Base-by-base conservation (phyloP, 345 rosid species). In the Eucalyptus sp. region DNA sequence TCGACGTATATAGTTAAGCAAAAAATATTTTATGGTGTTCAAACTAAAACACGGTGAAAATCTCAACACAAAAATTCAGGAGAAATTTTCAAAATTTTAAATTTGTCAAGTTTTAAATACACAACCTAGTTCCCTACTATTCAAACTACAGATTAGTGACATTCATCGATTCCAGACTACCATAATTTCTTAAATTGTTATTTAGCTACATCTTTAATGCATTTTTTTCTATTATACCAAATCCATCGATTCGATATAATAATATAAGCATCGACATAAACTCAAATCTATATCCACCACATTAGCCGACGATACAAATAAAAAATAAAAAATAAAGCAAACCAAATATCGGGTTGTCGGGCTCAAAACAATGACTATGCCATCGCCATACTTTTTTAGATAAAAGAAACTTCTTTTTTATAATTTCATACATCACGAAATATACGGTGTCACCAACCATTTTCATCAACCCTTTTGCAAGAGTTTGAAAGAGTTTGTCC, bases 321-420 rank as follows among this genome's bases (percentile, higher is more conserved):
- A 68, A 5, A 56, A 24, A 56, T 9, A 33, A 68, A 68, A 31
- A 31, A 33, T 2, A 3, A 33, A 68, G 7, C 13, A 68, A 68
- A 17, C 13, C 25, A 18, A 33, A 41, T 5, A 18, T 33, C 7
- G 4, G 4, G 44, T 33, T 11, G 13, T 60, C 4, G 7, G 68
- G 68, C 33, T 27, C 31, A 60, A 13, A 60, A 27, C 15, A 27
- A 27, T 12, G 15, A 14, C 25, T 17, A 8, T 16, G 41, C 7
- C 43, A 16, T 17, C 0, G 4, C 2, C 2, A 1, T 52, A 5
- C 10, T 18, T 52, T 18, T 52, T 52, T 1, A 18, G 1, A 2
- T 68, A 68, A 68, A 33, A 1, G 0, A 9, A 68, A 8, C 4
- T 68, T 68, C 18, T n/a, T 16, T 68, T 68, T 66, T 14, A 17